Evolutionary conservation across 768 basidiomycete genomes (phyloP), one percentile per base, ranked within the genome.

Genomic region (Dacryopinax primogenitus): DNA sequence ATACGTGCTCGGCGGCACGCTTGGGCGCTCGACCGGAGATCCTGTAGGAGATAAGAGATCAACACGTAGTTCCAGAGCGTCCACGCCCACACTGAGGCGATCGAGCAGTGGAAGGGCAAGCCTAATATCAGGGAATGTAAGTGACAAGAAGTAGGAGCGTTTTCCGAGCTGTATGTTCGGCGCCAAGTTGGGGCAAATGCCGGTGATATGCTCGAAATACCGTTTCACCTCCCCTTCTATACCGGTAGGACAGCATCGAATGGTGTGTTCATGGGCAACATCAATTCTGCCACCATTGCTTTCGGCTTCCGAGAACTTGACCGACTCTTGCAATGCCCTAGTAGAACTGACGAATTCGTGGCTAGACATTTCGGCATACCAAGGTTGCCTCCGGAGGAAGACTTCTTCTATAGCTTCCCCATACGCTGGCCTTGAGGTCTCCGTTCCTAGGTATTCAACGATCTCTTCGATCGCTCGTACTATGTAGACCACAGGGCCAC

Each of bases 21-120:
- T 79, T 0, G 81, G 79, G 0, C 77, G 78, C 26, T 79, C 72
- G 16, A 76, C 74, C 0, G 76, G 68, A 32, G 69, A 63, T 18
- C 78, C 79, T 32, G 70, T 64, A 71, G 83, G 70, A 16, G 83
- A 84, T 21, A 99, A 80, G 7, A 98, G 81, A 73, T 99, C 96
- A 12, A 92, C 93, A 11, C 95, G 85, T n/a, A 98, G 73, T 74
- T 99, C 96, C 66, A 98, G 76, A 0, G 93, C 95, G 71, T 98
- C 94, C 6, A 86, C 89, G 2, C 96, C 96, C 18, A 83, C 79
- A 0, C 83, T 83, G 66, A 99, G 74, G 45, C 87, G 83, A 23
- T 89, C 84, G 41, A 98, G 81, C 62, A 83, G 73, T 16, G 79
- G 74, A 41, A 92, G 78, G 0, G 87, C 86, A 2, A 83, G 82